Percentiles rank a stretch among this genome's conserved stretches.
Conservation (phyloP, 441 rosid genomes). For the Euphorbia schlechtendalii region DNA sequence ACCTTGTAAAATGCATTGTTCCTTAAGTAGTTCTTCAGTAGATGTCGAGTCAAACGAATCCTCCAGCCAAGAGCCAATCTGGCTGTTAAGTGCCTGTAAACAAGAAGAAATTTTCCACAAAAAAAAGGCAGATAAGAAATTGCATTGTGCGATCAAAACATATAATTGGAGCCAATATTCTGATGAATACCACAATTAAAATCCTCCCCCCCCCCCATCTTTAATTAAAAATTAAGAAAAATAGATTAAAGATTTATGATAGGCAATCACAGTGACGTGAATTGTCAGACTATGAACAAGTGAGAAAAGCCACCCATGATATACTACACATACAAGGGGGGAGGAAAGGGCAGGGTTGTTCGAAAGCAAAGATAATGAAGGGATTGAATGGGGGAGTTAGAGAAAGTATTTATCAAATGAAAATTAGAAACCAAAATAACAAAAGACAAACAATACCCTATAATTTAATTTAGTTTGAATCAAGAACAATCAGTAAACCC, state of each 20-base stretch:
- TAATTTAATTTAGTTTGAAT: not conserved
- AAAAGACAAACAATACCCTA: too few species aligned
- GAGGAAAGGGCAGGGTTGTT: not conserved
- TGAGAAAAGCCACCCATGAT: not conserved
- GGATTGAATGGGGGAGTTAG: not conserved
- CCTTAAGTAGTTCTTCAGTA: conserved; percentile 80
- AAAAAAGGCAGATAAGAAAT: not conserved
- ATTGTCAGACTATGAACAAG: not conserved
- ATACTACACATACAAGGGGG: not conserved
- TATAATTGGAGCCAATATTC: not conserved
- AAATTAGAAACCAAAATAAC: not conserved
- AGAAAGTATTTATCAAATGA: not conserved
- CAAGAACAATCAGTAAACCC: not conserved
- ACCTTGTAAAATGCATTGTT: conserved; percentile 98
- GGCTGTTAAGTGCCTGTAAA: conserved; percentile 76
- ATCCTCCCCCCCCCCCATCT: not conserved
- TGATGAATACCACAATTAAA: not conserved
- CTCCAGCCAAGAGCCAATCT: conserved; percentile 97
- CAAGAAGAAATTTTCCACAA: conserved; percentile 4
- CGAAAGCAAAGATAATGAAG: not conserved
- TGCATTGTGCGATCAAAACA: not conserved
- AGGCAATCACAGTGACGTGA: not conserved
- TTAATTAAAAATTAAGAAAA: not conserved
- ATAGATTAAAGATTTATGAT: not conserved
- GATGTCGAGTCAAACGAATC: conserved; percentile 85